phyloP scores from a whole-genome alignment of 2,329 filamentous ascomycete species.

The Aspergillus fructus region DNA sequence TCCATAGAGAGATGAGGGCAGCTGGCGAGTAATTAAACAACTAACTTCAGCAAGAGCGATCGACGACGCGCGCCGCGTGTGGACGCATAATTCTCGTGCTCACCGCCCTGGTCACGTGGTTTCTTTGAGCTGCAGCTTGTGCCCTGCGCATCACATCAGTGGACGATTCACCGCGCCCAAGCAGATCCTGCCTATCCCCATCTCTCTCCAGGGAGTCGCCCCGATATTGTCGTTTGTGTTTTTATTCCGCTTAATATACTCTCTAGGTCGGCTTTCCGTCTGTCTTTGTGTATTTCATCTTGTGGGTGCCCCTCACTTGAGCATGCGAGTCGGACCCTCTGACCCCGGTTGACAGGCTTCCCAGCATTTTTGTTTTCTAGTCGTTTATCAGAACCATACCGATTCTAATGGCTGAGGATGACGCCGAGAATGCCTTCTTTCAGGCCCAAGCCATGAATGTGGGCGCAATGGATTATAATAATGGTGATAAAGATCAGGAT shows the following conservation, averaged over 20 bases:
- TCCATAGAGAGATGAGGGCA: conserved; percentile 12
- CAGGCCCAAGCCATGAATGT: conserved; percentile 48
- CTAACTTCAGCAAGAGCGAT: conserved; percentile 14
- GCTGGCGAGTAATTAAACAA: conserved; percentile 20
- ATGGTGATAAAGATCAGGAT: conserved; percentile 53
- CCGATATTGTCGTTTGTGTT: background rate
- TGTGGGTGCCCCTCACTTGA: background rate
- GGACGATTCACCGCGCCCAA: background rate
- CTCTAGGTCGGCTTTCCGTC: background rate
- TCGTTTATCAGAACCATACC: conserved; percentile 13
- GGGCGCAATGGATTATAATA: conserved; percentile 38
- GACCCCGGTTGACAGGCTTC: conserved; percentile 5
- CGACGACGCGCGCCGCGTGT: conserved; percentile 28
- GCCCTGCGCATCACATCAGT: conserved; percentile 10
- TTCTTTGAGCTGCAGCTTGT: conserved; percentile 25
- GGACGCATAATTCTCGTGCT: conserved; percentile 26
- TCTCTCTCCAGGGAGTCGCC: background rate
- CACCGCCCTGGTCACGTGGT: conserved; percentile 35
- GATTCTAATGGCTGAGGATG: conserved; percentile 52
- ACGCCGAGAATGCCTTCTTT: conserved; percentile 55
- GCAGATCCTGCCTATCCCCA: background rate
- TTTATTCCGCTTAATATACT: background rate
- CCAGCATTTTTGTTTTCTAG: conserved; percentile 3
- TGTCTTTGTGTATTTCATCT: background rate
- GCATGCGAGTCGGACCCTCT: conserved; percentile 2